Base-by-base conservation (phyloP, 1,284 basidiomycete species). In the Microbotryum saponariae region DNA sequence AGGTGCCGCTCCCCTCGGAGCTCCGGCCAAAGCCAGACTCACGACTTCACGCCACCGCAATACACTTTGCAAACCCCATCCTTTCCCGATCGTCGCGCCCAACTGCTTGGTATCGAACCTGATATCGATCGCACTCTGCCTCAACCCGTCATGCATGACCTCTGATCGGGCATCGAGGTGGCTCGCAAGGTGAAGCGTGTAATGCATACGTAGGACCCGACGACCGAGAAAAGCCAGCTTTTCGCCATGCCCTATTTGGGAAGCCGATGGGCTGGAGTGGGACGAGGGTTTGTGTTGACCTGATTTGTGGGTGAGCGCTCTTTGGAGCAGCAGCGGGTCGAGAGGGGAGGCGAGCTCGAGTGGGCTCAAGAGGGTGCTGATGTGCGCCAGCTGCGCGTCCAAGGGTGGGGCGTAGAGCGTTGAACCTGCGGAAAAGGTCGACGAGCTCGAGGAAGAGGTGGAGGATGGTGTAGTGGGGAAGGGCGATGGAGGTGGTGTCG, bases 1-100 rank as follows among this genome's bases (percentile, higher is more conserved):
- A 31, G 8, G 31, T 31, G 8, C 31, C 9, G 9, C 31, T 31
- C 31, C 9, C 31, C 31, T 31, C 31, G 8, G 31, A 8, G 7
- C 31, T 10, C 6, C 1, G 10, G 8, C 31, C 7, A 31, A 7
- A 31, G 8, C 31, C 31, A 14, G 8, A 44, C 55, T 48, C 14
- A 56, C 55, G 6, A 66, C 64, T 52, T 65, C 66, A 8, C 66
- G 54, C 66, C 66, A 68, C 42, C 60, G 18, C 31, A 68, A 44
- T 21, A 53, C 64, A 2, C 50, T 58, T 46, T 68, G 61, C n/a
- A 68, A 42, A 5, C 56, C 29, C 59, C 61, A 62, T 18, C 50
- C 60, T 14, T 31, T 47, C 20, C 66, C 66, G 53, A 63, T 59
- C 20, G 45, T 53, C 29, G 66, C 66, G 42, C 66, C 66, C n/a